These are phyloP conservation scores for Colletotrichum sp. DNA, from an alignment of 2,329 filamentous ascomycete species.

Conservation along the genomic window DNA sequence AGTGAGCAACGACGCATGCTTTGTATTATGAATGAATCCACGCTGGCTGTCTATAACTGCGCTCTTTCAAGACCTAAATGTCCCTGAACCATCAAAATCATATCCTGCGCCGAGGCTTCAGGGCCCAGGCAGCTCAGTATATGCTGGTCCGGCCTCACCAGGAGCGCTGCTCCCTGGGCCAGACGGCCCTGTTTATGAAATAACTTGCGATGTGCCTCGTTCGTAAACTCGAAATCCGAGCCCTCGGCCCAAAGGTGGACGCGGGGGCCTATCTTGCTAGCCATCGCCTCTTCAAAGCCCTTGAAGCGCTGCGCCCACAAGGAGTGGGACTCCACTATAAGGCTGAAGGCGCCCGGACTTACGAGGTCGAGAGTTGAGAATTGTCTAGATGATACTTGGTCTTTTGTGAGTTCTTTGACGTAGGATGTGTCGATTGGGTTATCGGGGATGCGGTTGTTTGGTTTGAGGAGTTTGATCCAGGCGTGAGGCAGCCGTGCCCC, in stretches of 20 bases:
- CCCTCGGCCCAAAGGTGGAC: not conserved
- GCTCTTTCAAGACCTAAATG: not conserved
- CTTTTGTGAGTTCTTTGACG: conserved; percentile 30
- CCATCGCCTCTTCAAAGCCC: not conserved
- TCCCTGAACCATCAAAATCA: not conserved
- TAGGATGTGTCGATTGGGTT: conserved; percentile 37
- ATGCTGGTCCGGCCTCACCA: conserved; percentile 44
- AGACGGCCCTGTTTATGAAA: conserved; percentile 28
- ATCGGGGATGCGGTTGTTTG: not conserved
- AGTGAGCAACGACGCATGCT: not conserved
- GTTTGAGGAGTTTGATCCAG: conserved; percentile 32
- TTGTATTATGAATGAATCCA: not conserved
- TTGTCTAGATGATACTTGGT: conserved; percentile 28
- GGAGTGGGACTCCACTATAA: not conserved
- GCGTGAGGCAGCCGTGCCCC: conserved; percentile 45
- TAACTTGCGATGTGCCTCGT: not conserved
- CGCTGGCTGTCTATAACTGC: not conserved
- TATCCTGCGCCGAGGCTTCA: not conserved
- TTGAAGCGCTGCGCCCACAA: not conserved
- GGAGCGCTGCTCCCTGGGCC: conserved; percentile 26
- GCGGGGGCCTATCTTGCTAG: not conserved
- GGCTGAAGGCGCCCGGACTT: not conserved
- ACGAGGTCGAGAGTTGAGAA: conserved; percentile 41
- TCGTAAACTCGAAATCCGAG: not conserved
- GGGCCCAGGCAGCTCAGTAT: conserved; percentile 26